Evolutionary conservation across 148 eudicot genomes (phyloP), one percentile per base, ranked within the genome.

Genomic region (Cornus florida): DNA sequence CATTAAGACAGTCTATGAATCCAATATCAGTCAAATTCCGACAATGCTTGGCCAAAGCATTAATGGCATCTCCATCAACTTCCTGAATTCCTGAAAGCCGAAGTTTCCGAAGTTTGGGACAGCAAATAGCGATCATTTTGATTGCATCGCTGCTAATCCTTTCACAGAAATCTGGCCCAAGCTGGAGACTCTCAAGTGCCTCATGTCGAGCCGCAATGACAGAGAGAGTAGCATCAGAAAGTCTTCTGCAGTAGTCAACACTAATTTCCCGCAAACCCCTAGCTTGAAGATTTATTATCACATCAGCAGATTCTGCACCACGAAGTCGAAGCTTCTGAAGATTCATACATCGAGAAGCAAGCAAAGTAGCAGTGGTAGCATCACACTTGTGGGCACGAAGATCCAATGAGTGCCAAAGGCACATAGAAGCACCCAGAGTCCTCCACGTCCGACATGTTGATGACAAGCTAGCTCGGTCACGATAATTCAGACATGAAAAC

Each of bases 101-200:
- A 1, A 96, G 81, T 78, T 79, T 87, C 80, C 73, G 82, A 59
- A 96, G 77, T 72, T 71, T 87, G 13, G 91, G 87, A 71, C 99
- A 96, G 78, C 98, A 93, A 72, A 92, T 77, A 8, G 89, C 97
- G 53, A 96, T 86, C 60, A 93, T 88, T 79, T 87, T 89, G 78
- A 96, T 86, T 76, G 97, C 93, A 79, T 92, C 99, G 33, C 92
- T 88, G 53, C 78, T 90, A 13, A 96, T 85, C 77, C 86, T 84
- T 82, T 93, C 98, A 64, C 94, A 92, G 50, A 91, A 90, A 83
- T 93, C 99, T 6, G 99, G 98, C 62, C 97, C 99, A 22, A 96
- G 86, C 50, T 88, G 89, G 67, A 95, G 87, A 72, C 88, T 78
- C 83, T 96, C 92, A 2, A 96, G 89, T 32, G 75, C 46, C 83